A percentile compares a stretch with the other conserved stretches of the same genome.
Evolutionary conservation across 805 yeast species (phyloP).

Genomic region (Myxozyma monticola): DNA sequence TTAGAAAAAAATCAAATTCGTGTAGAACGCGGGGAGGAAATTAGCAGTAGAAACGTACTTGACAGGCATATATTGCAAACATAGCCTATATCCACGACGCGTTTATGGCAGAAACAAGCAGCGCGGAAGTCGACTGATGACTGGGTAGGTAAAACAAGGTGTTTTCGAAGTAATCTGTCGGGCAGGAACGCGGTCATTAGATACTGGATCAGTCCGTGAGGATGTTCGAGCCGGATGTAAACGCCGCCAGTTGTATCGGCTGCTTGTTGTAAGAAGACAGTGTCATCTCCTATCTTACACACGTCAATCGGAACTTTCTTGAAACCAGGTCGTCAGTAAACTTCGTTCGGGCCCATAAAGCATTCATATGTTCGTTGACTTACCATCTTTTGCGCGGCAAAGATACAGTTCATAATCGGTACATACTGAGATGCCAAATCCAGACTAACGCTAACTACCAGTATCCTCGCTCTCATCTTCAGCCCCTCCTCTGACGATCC

Average conservation of each 20-base stretch:
- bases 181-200: conserved; percentile 73
- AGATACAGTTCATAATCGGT: conserved; percentile 91
- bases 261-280: conserved; percentile 91
- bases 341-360: too few relatives aligned
- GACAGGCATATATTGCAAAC: conserved; percentile 95
- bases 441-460: conserved; percentile 65
- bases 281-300: conserved; percentile 64
- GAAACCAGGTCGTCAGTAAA: not conserved
- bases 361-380: too few relatives aligned
- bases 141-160: conserved; percentile 76
- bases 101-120: conserved; percentile 88
- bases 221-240: conserved; percentile 65
- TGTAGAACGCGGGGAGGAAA: too few relatives aligned
- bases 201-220: conserved; percentile 79
- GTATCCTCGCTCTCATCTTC: conserved; percentile 61
- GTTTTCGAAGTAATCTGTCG: conserved; percentile 79
- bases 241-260: conserved; percentile 93
- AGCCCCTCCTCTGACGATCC: conserved; percentile 2
- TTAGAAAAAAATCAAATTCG: not conserved
- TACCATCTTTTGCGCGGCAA: conserved; percentile 86
- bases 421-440: conserved; percentile 81
- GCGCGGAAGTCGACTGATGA: conserved; percentile 90
- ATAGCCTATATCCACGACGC: conserved; percentile 86
- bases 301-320: conserved; percentile 80
- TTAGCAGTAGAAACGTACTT: conserved; percentile 40